These are phyloP conservation scores for Achlya hypogyna DNA, from an alignment of 352 stramenopile species.

Conservation along the genomic window DNA sequence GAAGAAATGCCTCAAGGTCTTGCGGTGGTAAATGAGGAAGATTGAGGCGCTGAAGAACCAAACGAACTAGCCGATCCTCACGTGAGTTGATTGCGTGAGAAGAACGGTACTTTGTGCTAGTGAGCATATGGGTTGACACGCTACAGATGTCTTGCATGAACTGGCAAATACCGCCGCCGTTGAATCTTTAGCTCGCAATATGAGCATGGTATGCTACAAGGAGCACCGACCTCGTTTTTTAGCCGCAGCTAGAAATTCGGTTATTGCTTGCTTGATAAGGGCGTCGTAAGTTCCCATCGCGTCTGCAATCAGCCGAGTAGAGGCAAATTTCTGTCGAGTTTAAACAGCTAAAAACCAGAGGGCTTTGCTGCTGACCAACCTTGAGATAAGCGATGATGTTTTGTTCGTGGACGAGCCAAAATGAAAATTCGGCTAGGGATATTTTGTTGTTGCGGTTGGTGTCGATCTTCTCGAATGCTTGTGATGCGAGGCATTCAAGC, in stretches of 20 bases:
- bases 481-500: conserved; percentile 39
- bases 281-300: conserved; percentile 56
- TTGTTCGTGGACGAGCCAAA: conserved; percentile 43
- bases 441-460: conserved; percentile 44
- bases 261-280: conserved; percentile 42
- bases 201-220: no score
- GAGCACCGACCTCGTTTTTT: not conserved
- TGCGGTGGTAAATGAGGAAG: conserved; percentile 28
- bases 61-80: conserved; percentile 6
- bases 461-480: conserved; percentile 50
- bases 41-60: not conserved
- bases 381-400: conserved; percentile 23
- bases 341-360: not conserved
- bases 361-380: no score
- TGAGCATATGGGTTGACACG: conserved; percentile 32
- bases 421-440: conserved; percentile 47
- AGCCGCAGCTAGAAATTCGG: conserved; percentile 31
- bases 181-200: no score
- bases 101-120: conserved; percentile 27
- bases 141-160: no score
- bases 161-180: no score
- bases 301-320: conserved; percentile 54
- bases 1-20: not conserved
- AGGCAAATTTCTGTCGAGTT: conserved; percentile 34
- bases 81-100: no score